Evolutionary conservation across 2,329 filamentous ascomycete species (phyloP), one percentile per base, ranked within the genome.

Genomic region (Tetracladium maxilliforme): DNA sequence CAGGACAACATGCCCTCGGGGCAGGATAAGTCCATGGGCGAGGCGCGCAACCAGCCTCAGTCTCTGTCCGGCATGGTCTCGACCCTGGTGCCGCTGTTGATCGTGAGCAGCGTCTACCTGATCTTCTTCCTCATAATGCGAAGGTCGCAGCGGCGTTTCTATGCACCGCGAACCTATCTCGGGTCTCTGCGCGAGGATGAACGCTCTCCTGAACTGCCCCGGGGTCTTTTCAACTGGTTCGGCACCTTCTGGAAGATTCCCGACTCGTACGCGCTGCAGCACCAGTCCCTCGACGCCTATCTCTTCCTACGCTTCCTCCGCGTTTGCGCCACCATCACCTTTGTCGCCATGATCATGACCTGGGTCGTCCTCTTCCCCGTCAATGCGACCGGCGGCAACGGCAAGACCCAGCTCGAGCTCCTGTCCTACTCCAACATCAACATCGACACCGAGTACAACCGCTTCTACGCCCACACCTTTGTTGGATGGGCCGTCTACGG

Each of bases 281-380:
- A 93, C 54, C 82, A 87, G 46, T 92, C 84, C 1, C 68, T 98
- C 33, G 87, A 98, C 47, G 80, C 79, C 16, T 95, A 87, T 49
- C 71, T 95, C 25, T 83, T 92, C 47, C 61, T 95, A 15, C 82
- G 87, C 18, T 93, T 87, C 43, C 55, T 95, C 34, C 82, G 84
- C 43, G 76, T 90, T 27, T 58, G 76, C 15, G 69, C 76, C 27
- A 63, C 78, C 31, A 77, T 92, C 36, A 86, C 78, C 51, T 67
- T 95, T 22, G 75, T 87, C 7, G 90, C 90, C 30, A 81, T 75
- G 41, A 58, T 66, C 38, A 74, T 95, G 30, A 86, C 82, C 11
- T 93, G 81, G 74, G 87, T 90, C 0, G 61, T 94, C 19, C 58
- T 95, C 13, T 83, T 79, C 70, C 39, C 86, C 90, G 1, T 58